Evolutionary conservation across 78 protist genomes (phyloP).

Genomic region (Dictyostelium capitatum): DNA sequence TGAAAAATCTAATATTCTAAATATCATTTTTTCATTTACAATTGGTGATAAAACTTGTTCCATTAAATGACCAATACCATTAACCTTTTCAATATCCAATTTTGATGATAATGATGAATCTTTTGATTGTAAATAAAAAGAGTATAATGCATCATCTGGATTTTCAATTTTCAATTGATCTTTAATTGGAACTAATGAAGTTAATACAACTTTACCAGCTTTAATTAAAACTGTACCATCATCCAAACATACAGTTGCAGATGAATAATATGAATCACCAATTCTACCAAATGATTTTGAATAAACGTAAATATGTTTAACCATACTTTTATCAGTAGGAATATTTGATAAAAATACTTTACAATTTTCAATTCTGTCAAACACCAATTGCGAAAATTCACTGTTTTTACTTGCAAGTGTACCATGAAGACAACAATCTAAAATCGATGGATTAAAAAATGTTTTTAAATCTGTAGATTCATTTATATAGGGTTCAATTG

Average conservation of each 20-base stretch:
- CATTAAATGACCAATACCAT: too few species aligned
- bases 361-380: conserved; percentile 1
- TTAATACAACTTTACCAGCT: background rate
- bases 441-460: conserved; percentile 29
- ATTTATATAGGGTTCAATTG: background rate
- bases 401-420: too few species aligned
- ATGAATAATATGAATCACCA: background rate
- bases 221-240: background rate
- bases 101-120: too few species aligned
- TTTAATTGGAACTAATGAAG: background rate
- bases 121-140: conserved; percentile 8
- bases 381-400: background rate
- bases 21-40: background rate
- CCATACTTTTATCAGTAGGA: background rate
- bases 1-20: conserved; percentile 21
- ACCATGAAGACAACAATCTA: conserved; percentile 23
- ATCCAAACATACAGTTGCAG: background rate
- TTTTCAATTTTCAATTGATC: background rate
- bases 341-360: background rate
- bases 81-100: too few species aligned
- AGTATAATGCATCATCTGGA: background rate
- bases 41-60: too few species aligned
- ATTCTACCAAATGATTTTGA: background rate
- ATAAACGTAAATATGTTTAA: conserved; percentile 5
- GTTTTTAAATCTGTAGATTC: background rate